Base-by-base conservation (phyloP, 139 green algal genomes). In the Mychonastes homosphaera region DNA sequence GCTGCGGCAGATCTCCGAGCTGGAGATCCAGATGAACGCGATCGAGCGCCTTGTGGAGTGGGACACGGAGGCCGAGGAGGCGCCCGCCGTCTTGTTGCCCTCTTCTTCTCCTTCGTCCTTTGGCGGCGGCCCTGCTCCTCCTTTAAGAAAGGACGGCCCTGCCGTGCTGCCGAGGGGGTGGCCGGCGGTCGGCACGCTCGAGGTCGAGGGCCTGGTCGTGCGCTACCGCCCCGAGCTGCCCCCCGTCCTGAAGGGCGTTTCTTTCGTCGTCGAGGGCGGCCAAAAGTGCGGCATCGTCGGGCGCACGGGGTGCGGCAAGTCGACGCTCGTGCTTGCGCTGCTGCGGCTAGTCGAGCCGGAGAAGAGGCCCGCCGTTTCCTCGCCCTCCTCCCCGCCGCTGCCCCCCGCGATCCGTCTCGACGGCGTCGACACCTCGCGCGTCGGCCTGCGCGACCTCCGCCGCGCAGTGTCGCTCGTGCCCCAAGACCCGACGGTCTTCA, bases 401-500 rank as follows among this genome's bases (percentile, higher is more conserved):
- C 56, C 45, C 54, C 92, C 92, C 15, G 49, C 38, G 23, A 84
- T 98, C 53, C 36, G 75, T 27, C 87, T 98, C 51, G 92, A 98
- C 63, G 84, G 75, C 29, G 19, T 95, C 7, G 83, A 98, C 68
- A 86, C 86, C 36, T 13, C 6, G 8, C 23, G 24, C 6, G 24
- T 48, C 41, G 41, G 41, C 7, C 41, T 48, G 8, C 7, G 8
- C 6, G 41, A 87, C 68, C 71, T 90, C 59, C 61, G 83, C 29
- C 74, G 43, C n/a, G 41, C 62, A 28, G 69, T 92, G 16, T 79
- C 76, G 18, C 75, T 90, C 35, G 76, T 83, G 54, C 65, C 68
- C 21, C 84, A 97, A 79, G 91, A 96, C 44, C 89, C 91, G 0
- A 79, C 95, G 32, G 82, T 98, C 38, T 98, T 98, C 65, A 82